These are phyloP conservation scores for Tuber umbilicatum DNA, from an alignment of 495 filamentous ascomycete species.

Conservation along the genomic window DNA sequence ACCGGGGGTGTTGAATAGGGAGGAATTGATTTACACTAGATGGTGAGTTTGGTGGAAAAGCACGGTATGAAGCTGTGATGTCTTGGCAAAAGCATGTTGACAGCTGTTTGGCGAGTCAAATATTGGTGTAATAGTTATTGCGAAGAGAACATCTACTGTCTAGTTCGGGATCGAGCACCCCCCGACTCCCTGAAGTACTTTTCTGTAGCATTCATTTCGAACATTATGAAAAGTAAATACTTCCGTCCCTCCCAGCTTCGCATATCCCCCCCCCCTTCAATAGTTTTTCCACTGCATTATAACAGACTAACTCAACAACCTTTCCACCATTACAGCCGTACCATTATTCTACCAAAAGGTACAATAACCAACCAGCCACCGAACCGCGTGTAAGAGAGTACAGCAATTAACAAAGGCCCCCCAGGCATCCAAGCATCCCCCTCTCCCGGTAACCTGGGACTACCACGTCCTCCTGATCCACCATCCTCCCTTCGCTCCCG, in stretches of 20 bases:
- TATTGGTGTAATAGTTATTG: slow-evolving; percentile 29
- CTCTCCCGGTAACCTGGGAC: slow-evolving; percentile 31
- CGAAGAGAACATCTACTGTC: slow-evolving; percentile 40
- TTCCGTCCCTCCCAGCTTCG: background rate
- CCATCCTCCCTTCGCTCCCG: slow-evolving; percentile 7
- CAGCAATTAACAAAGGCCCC: background rate
- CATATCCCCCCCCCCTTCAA: background rate
- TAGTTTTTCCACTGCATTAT: background rate
- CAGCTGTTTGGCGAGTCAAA: background rate
- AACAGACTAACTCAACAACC: background rate
- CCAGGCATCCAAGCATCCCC: slow-evolving; percentile 6
- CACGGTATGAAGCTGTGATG: background rate
- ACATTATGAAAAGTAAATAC: slow-evolving; percentile 29
- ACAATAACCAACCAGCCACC: slow-evolving; percentile 6
- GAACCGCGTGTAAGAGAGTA: background rate
- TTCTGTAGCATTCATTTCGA: slow-evolving; percentile 39
- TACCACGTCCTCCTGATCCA: slow-evolving; percentile 38
- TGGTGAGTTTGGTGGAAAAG: background rate
- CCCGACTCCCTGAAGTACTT: slow-evolving; percentile 6
- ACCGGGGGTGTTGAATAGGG: background rate
- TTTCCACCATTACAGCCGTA: slow-evolving; percentile 3
- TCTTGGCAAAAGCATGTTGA: background rate
- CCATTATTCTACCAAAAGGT: slow-evolving; percentile 28
- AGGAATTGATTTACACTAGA: background rate
- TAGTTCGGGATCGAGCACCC: slow-evolving; percentile 31